Evolutionary conservation across 2,329 filamentous ascomycete genomes (phyloP).

Genomic region (Fusarium sororula): DNA sequence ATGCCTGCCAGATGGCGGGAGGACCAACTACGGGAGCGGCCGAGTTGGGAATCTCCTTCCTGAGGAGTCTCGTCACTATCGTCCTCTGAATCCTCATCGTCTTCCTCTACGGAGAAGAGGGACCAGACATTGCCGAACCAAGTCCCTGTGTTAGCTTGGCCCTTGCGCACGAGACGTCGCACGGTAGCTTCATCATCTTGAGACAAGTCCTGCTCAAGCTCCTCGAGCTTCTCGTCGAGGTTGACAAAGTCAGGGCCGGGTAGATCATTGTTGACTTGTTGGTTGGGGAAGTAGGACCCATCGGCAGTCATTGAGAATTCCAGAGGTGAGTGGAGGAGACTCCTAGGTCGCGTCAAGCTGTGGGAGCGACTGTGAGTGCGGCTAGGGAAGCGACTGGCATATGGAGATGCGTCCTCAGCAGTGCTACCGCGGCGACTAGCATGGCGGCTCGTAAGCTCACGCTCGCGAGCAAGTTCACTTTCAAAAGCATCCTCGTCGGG

Average conservation of each 20-base stretch:
- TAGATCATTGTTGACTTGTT: conserved; percentile 47
- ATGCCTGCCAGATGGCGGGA: conserved; percentile 53
- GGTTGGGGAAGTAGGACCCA: conserved; percentile 38
- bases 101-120: conserved; percentile 70
- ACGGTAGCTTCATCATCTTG: conserved; percentile 68
- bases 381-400: conserved; percentile 59
- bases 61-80: conserved; percentile 49
- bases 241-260: conserved; percentile 71
- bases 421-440: conserved; percentile 59
- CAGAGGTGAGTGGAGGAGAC: conserved; percentile 56
- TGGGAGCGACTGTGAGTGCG: conserved; percentile 51
- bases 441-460: conserved; percentile 58
- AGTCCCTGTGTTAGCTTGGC: conserved; percentile 61
- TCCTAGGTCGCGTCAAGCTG: conserved; percentile 48
- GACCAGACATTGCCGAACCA: conserved; percentile 71
- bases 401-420: conserved; percentile 46
- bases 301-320: conserved; percentile 47
- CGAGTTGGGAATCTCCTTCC: conserved; percentile 40
- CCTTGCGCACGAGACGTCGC: conserved; percentile 63
- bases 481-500: conserved; percentile 64
- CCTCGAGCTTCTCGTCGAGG: conserved; percentile 67
- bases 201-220: conserved; percentile 59
- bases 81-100: conserved; percentile 61
- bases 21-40: conserved; percentile 47
- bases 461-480: conserved; percentile 60